Percentiles rank a stretch among this genome's conserved stretches.
These are phyloP conservation scores for Penicillium glabrum DNA, from an alignment of 2,329 filamentous ascomycete genomes.

Conservation along the genomic window DNA sequence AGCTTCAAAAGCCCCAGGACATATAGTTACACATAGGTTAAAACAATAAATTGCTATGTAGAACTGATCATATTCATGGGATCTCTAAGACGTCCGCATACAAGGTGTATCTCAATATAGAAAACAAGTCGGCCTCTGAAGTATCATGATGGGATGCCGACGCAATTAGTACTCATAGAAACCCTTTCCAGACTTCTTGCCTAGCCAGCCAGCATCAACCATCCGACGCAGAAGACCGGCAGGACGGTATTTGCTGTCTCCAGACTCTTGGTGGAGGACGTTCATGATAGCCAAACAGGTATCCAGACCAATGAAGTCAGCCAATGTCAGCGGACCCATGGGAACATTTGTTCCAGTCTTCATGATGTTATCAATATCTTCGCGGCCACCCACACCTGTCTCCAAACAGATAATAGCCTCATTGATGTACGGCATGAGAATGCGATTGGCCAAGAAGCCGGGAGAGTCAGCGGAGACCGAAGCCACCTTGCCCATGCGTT, in stretches of 20 bases:
- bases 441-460: conserved; percentile 93
- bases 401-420: conserved; percentile 96
- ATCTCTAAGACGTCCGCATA: not conserved
- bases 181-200: conserved; percentile 95
- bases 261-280: conserved; percentile 85
- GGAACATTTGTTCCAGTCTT: conserved; percentile 98
- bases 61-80: conserved; percentile 4
- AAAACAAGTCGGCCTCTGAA: not conserved
- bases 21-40: too few species aligned
- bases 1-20: too few species aligned
- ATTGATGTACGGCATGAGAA: conserved; percentile 99
- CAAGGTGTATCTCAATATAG: not conserved
- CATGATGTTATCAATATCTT: conserved; percentile 97
- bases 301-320: conserved; percentile 96
- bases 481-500: conserved; percentile 88
- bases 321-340: conserved; percentile 91
- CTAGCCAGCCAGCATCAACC: conserved; percentile 96
- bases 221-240: conserved; percentile 86
- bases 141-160: not conserved
- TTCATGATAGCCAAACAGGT: conserved; percentile 98
- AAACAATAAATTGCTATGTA: conserved; percentile 1
- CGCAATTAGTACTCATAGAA: conserved; percentile 80
- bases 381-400: conserved; percentile 81
- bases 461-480: conserved; percentile 87
- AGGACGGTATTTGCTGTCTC: conserved; percentile 93